Evolutionary conservation across 2,329 filamentous ascomycete genomes (phyloP), one percentile per base, ranked within the genome.

Genomic region (Pseudocercospora pini-densiflorae): DNA sequence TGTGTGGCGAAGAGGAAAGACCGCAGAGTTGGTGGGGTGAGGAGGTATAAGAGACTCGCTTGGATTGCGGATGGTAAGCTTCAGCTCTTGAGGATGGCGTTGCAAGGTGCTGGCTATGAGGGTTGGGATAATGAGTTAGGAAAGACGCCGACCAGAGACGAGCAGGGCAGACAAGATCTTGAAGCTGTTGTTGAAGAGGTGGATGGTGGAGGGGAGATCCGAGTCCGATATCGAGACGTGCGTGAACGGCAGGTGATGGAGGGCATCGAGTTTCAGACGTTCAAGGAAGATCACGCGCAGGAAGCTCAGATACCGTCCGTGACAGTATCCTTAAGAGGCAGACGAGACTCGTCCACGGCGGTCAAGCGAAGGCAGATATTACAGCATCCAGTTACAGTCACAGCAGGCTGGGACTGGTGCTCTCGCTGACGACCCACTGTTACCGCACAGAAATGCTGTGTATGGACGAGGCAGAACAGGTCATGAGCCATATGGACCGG

Each of bases 1-100:
- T 62, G 61, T 45, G 51, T 62, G 12, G n/a, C 19, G 45, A 61
- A 62, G 23, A 19, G 49, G 5, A 62, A 62, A n/a, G 53, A 57
- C 27, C 61, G 61, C 4, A 31, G 43, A 16, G 16, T 21, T 3
- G 61, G 61, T 21, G 61, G 49, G 4, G 7, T 14, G 29, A 58
- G 58, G 16, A 9, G 61, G 45, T 36, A 63, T 43, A 63, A 58
- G 21, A 19, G 53, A 6, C 29, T 63, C 1, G 61, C 61, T 21
- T 45, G 54, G 31, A 63, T 58, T 31, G 51, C 31, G 16, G 61
- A 63, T 47, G 36, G 61, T 19, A 58, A 63, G 24, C n/a, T 40
- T 1, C 61, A 63, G 27, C 36, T 63, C 8, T 33, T 55, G 14
- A 24, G 54, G 14, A 49, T 53, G 16, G 31, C 53, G 23, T 58